Evolutionary conservation across 495 filamentous ascomycete species (phyloP), one percentile per base, ranked within the genome.

Genomic region (Rusavskia elegans): DNA sequence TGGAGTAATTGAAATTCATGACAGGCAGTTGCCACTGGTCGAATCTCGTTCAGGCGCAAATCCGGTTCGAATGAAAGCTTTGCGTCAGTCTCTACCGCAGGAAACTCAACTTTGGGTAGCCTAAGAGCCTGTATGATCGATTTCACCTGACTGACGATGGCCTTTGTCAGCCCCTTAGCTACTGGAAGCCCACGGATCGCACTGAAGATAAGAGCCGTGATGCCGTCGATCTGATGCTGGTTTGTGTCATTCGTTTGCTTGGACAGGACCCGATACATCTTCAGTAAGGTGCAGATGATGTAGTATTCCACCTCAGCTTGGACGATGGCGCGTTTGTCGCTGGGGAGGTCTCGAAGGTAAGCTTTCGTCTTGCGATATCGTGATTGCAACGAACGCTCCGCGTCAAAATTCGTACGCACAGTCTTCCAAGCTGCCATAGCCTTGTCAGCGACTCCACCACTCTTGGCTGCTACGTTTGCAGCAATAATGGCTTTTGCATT

Each of bases 1-100:
- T 82, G 68, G 4, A 68, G 48, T 0, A 89, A 70, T 58, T 85
- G 81, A 50, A 87, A 85, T n/a, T 78, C 68, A 20, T 60, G 55
- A n/a, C 63, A 27, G 9, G 46, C 55, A 41, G 70, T 58, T 1
- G 54, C 50, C 2, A 66, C 19, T 19, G 59, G 45, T 2, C 42
- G 51, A 8, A 37, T 56, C 37, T 40, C 50, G 14, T 39, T 37
- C n/a, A 53, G 49, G 13, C 58, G 55, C 39, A 62, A 56, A 25
- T 59, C 59, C 37, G 67, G 62, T 1, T 62, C 53, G 55, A 74
- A 75, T 11, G 65, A 63, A 30, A 77, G 52, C 30, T 57, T 55
- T 5, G 63, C 54, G 32, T 67, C 68, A 14, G 36, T 55, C 19
- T 55, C 32, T 27, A 53, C 39, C 0, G 27, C 32, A 3, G 45